A percentile compares a stretch with the other conserved stretches of the same genome.
Evolutionary conservation across 176 grass and related monocot genomes (phyloP).

Genomic region (Thinopyrum elongatum): DNA sequence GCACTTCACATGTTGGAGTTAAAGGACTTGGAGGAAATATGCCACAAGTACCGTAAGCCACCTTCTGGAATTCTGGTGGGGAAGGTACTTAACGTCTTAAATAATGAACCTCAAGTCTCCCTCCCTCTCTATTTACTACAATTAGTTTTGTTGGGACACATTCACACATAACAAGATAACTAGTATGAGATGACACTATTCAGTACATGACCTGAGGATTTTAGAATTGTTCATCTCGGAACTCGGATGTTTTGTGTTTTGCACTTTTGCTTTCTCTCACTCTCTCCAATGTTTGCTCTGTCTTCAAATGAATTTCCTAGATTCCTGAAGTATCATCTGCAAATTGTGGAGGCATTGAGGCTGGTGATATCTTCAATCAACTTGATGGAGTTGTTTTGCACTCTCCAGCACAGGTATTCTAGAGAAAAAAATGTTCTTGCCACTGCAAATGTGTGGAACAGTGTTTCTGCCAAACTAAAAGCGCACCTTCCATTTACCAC

Average conservation of each 20-base stretch:
- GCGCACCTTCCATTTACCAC: neutral
- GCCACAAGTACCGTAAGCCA: neutral
- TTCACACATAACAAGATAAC: neutral
- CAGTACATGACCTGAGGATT: neutral
- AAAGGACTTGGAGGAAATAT: neutral
- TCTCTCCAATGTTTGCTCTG: neutral
- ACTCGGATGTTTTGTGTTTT: neutral
- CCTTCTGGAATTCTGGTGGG: neutral
- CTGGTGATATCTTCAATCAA: constrained; percentile 1
- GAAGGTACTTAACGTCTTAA: neutral
- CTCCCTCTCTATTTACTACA: neutral
- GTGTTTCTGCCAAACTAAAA: neutral
- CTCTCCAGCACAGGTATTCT: constrained; percentile 7
- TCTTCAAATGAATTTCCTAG: neutral
- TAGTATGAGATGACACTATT: neutral
- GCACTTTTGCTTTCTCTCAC: neutral
- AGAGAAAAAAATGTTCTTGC: neutral
- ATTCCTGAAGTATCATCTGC: neutral
- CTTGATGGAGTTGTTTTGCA: constrained; percentile 2
- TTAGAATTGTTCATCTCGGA: neutral
- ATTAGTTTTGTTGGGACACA: neutral
- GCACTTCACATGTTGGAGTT: neutral
- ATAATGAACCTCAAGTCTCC: neutral
- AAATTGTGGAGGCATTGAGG: constrained; percentile 18
- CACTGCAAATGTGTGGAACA: neutral